phyloP scores from a whole-genome alignment of 208 protist species.

The Trypanosoma avium region DNA sequence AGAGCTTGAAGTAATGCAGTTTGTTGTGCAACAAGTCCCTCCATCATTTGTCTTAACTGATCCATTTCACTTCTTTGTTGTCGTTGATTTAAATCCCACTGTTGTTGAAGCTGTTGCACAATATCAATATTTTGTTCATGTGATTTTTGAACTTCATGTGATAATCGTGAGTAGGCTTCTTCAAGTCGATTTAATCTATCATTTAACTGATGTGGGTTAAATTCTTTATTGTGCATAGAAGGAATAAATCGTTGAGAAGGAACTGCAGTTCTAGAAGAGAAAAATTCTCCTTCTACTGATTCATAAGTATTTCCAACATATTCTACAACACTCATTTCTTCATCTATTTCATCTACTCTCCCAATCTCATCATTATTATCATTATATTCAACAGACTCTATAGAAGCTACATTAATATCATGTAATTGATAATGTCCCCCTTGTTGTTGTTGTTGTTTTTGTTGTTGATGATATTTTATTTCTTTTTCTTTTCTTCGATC shows the following conservation, averaged over 20 bases:
- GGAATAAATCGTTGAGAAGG: neutral
- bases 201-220: neutral
- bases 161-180: slow-evolving; percentile 43
- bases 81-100: slow-evolving; percentile 28
- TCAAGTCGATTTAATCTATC: slow-evolving; percentile 62
- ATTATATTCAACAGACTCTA: neutral
- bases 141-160: slow-evolving; percentile 37
- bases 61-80: slow-evolving; percentile 41
- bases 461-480: neutral
- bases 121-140: slow-evolving; percentile 28
- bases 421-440: neutral
- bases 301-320: slow-evolving; percentile 22
- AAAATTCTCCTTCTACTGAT: slow-evolving; percentile 1
- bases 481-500: neutral
- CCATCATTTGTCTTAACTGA: slow-evolving; percentile 45
- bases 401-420: neutral
- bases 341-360: slow-evolving; percentile 17
- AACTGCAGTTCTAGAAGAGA: neutral
- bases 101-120: slow-evolving; percentile 28
- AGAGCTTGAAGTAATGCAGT: slow-evolving; percentile 22
- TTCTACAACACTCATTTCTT: slow-evolving; percentile 32
- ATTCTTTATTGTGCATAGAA: neutral
- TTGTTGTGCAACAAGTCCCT: slow-evolving; percentile 43
- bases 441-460: neutral
- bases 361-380: neutral